These are phyloP conservation scores for Butyriboletus loyo DNA, from an alignment of 768 basidiomycete genomes.

Conservation along the genomic window DNA sequence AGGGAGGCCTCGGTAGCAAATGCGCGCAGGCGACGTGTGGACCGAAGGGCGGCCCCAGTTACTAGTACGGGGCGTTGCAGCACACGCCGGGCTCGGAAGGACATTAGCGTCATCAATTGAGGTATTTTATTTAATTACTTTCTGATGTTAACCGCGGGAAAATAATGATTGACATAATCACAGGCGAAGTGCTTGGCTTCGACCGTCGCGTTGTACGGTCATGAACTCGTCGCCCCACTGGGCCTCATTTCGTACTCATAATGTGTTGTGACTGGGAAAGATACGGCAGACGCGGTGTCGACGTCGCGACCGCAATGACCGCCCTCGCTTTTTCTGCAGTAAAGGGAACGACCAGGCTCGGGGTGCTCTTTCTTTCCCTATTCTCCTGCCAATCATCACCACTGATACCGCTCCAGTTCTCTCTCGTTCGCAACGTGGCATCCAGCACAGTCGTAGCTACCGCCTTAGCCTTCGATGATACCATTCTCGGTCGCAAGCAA, in stretches of 20 bases:
- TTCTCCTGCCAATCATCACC: conserved; percentile 1
- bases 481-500: conserved; percentile 59
- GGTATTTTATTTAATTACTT: conserved; percentile 1
- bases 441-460: conserved; percentile 57
- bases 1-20: conserved; percentile 35
- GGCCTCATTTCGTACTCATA: conserved; percentile 2
- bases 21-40: conserved; percentile 10
- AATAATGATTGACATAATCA: neutral
- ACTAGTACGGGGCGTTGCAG: conserved; percentile 10
- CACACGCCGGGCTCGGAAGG: conserved; percentile 13
- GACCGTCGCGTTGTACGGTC: neutral
- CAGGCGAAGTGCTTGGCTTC: conserved; percentile 2
- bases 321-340: conserved; percentile 66
- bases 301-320: conserved; percentile 61
- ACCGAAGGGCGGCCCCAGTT: too few species aligned
- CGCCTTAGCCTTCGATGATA: conserved; percentile 58
- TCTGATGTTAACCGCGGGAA: neutral
- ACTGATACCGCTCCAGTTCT: conserved; percentile 50
- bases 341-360: conserved; percentile 64
- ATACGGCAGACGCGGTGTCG: conserved; percentile 55
- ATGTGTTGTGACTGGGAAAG: conserved; percentile 40
- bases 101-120: conserved; percentile 16
- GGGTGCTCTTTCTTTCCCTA: conserved; percentile 44
- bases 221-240: conserved; percentile 21
- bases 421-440: conserved; percentile 60